Percentiles rank a stretch among this genome's conserved stretches.
Conservation (phyloP, 202 grass and related monocot species). For the Zoysia matrella region DNA sequence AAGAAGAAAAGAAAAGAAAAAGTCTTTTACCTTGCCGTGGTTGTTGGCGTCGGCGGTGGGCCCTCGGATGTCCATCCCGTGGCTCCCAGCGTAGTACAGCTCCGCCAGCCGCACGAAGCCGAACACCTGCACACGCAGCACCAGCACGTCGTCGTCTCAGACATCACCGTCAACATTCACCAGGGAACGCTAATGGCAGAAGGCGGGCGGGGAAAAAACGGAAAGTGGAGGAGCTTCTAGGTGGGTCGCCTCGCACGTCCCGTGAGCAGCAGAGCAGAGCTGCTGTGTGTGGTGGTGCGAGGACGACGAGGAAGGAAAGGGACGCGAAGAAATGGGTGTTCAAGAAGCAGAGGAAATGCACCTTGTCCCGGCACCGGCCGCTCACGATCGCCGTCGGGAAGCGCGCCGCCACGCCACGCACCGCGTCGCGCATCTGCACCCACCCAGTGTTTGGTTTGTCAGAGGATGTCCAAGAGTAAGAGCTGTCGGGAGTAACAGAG, state of each 20-base stretch:
- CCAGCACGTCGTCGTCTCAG: too few species aligned
- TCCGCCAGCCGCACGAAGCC: slow-evolving; percentile 66
- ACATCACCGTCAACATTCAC: background rate
- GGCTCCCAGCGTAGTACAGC: slow-evolving; percentile 93
- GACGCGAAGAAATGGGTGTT: too few species aligned
- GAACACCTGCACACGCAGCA: slow-evolving; percentile 51
- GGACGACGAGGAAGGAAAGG: too few species aligned
- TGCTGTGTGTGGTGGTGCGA: too few species aligned
- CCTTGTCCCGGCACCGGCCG: slow-evolving; percentile 71
- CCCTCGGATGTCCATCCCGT: slow-evolving; percentile 92
- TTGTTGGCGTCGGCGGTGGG: slow-evolving; percentile 50
- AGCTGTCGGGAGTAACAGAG: background rate
- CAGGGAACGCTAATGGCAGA: too few species aligned
- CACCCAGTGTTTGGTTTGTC: too few species aligned
- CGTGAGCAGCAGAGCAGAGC: too few species aligned
- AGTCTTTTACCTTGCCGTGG: slow-evolving; percentile 40
- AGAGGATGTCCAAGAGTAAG: too few species aligned
- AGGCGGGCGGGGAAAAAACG: background rate
- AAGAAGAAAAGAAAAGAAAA: background rate
- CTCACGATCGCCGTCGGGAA: slow-evolving; percentile 85
- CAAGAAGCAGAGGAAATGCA: slow-evolving; percentile 11
- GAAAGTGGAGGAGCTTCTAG: too few species aligned
- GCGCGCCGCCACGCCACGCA: slow-evolving; percentile 57
- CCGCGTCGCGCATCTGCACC: slow-evolving; percentile 69
- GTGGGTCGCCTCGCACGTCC: too few species aligned